Base-by-base conservation (phyloP, 129 eudicot species). In the Escallonia herrerae region DNA sequence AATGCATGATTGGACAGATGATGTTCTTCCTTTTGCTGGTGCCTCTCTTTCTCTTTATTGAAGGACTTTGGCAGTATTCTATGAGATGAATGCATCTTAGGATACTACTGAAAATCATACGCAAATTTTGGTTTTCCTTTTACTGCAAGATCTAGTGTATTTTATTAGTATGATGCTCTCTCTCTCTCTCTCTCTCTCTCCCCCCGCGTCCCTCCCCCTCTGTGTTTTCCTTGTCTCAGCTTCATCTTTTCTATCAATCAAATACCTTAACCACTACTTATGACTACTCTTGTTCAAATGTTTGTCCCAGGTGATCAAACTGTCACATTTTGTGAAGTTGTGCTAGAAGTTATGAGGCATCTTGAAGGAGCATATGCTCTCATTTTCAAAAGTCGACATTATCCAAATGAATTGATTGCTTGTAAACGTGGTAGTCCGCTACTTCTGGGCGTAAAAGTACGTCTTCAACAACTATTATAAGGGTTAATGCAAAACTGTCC, bases 301-400 rank as follows among this genome's bases (percentile, higher is more conserved):
- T 60, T 39, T 74, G 74, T 65, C 76, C 72, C 79, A 93, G 99
- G 95, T 63, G 99, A 78, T 74, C 86, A 80, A 67, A 80, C 72
- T 67, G 87, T 93, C 45, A 83, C 95, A 40, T 93, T 93, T 71
- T 81, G 86, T 77, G 86, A 93, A 80, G 93, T 93, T 69, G 99
- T 93, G 72, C 87, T 93, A 64, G 99, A 93, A 80, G 96, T 93
- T 72, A 86, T 93, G 95, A 73, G 96, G 76, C 95, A 93, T 75
- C 96, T 93, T 74, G 99, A 93, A 79, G 99, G 99, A 72, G 99
- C 99, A 42, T 93, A 93, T 89, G 99, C 99, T 22, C 96, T 93
- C 46, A 82, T 89, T 53, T 93, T 93, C 40, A 93, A 93, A 78
- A 93, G 99, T 77, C 74, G 84, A 62, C 99, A 86, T 65, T 93